Evolutionary conservation across 2,329 filamentous ascomycete species (phyloP).

Genomic region (Cladobotryum mycophilum): DNA sequence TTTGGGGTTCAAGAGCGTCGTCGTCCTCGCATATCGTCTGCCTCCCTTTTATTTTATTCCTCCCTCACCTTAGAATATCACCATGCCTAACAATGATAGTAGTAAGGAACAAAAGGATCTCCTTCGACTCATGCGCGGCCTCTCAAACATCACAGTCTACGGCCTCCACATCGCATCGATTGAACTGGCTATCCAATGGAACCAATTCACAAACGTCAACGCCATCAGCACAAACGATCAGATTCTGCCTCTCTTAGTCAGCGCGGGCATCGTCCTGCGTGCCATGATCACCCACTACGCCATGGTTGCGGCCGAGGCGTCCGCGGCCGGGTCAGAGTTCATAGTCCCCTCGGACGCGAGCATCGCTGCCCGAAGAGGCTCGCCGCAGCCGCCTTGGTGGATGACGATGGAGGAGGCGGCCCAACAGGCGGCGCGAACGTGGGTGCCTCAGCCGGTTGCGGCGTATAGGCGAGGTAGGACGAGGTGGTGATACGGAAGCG

Average conservation of each 20-base stretch:
- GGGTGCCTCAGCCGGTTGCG: not conserved
- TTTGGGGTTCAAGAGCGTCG: conserved; percentile 8
- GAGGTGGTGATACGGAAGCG: too few species aligned
- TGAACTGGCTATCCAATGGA: conserved; percentile 30
- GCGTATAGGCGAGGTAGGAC: too few species aligned
- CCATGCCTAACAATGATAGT: not conserved
- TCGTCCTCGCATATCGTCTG: not conserved
- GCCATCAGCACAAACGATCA: conserved; percentile 24
- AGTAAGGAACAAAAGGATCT: conserved; percentile 16
- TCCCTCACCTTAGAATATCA: not conserved
- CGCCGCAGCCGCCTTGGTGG: too few species aligned
- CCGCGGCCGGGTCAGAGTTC: too few species aligned
- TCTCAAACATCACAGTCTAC: conserved; percentile 22
- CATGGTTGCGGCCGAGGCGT: not conserved
- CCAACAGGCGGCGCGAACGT: not conserved
- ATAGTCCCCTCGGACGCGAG: too few species aligned
- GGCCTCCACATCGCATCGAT: conserved; percentile 24
- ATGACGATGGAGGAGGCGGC: not conserved
- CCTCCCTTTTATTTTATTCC: too few species aligned
- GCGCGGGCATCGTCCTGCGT: conserved; percentile 22
- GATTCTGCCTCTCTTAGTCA: conserved; percentile 27
- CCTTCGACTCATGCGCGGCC: conserved; percentile 16
- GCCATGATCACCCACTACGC: conserved; percentile 19
- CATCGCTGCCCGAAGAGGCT: too few species aligned
- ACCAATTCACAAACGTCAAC: conserved; percentile 20